Evolutionary conservation across 768 basidiomycete species (phyloP).

Genomic region (Psilocybe sp.): DNA sequence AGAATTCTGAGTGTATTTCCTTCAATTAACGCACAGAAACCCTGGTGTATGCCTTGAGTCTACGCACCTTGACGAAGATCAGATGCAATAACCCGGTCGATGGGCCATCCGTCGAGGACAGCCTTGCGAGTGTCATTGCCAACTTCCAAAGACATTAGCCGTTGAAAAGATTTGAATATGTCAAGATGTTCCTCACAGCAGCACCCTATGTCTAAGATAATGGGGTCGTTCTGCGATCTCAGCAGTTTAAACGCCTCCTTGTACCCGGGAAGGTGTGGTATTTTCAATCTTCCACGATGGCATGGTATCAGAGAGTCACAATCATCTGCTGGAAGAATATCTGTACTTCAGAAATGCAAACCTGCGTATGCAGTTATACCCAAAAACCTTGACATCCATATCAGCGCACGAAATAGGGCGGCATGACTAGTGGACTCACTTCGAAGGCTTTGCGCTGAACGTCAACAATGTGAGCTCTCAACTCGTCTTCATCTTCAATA

Average conservation of each 20-base stretch:
- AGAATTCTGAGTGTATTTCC: slow-evolving; percentile 39
- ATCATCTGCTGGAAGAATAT: neutral
- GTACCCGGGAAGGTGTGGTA: slow-evolving; percentile 32
- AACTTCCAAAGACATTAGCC: slow-evolving; percentile 18
- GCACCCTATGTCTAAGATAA: slow-evolving; percentile 42
- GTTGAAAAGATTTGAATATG: neutral
- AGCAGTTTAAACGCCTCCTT: slow-evolving; percentile 25
- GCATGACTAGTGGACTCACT: slow-evolving; percentile 1
- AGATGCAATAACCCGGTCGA: slow-evolving; percentile 28
- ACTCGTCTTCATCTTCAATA: slow-evolving; percentile 31
- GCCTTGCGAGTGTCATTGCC: slow-evolving; percentile 34
- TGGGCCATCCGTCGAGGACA: slow-evolving; percentile 36
- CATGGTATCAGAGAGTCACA: neutral
- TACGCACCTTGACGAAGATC: slow-evolving; percentile 30
- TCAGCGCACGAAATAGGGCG: neutral
- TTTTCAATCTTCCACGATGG: slow-evolving; percentile 23
- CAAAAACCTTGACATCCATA: slow-evolving; percentile 21
- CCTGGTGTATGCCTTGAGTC: neutral
- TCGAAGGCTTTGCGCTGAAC: slow-evolving; percentile 36
- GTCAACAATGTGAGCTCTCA: slow-evolving; percentile 37
- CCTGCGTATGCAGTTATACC: slow-evolving; percentile 35
- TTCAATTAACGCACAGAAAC: neutral
- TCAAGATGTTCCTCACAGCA: slow-evolving; percentile 28
- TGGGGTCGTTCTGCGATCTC: slow-evolving; percentile 20
- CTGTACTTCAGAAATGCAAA: slow-evolving; percentile 33